Conservation (phyloP, 2,329 filamentous ascomycete genomes). For the Fusarium pilosicola region DNA sequence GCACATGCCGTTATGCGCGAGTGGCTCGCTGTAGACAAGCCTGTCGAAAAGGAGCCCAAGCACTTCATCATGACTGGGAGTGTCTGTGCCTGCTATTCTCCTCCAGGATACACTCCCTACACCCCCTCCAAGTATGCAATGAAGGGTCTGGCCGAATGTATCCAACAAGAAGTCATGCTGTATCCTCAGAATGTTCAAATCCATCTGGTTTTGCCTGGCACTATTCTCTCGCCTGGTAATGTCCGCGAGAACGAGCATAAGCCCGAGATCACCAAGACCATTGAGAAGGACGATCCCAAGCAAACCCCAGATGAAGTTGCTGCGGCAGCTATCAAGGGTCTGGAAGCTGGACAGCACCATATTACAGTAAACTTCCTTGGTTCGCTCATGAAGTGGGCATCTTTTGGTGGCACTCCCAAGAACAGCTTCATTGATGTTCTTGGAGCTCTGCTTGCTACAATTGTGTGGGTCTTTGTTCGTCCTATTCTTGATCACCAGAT, state of each 20-base stretch:
- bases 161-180: constrained; percentile 84
- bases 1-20: constrained; percentile 79
- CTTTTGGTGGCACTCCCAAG: constrained; percentile 64
- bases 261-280: constrained; percentile 78
- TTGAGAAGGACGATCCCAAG: constrained; percentile 85
- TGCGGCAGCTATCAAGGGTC: constrained; percentile 70
- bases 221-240: constrained; percentile 80
- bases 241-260: constrained; percentile 82
- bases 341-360: constrained; percentile 84
- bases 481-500: constrained; percentile 68
- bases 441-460: constrained; percentile 61
- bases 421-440: constrained; percentile 70
- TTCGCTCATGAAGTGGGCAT: constrained; percentile 72
- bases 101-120: constrained; percentile 87
- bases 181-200: constrained; percentile 87
- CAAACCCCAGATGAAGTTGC: constrained; percentile 85
- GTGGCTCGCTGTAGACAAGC: constrained; percentile 71
- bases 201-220: constrained; percentile 85
- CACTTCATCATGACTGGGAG: constrained; percentile 92
- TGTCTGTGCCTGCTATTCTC: constrained; percentile 76
- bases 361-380: constrained; percentile 81
- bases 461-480: constrained; percentile 69
- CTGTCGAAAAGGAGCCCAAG: constrained; percentile 62
- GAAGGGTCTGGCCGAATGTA: constrained; percentile 81
- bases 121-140: constrained; percentile 87